A percentile compares a stretch with the other conserved stretches of the same genome.
phyloP scores from a whole-genome alignment of 2,329 filamentous ascomycete species.

The Paraphoma chrysanthemicola region DNA sequence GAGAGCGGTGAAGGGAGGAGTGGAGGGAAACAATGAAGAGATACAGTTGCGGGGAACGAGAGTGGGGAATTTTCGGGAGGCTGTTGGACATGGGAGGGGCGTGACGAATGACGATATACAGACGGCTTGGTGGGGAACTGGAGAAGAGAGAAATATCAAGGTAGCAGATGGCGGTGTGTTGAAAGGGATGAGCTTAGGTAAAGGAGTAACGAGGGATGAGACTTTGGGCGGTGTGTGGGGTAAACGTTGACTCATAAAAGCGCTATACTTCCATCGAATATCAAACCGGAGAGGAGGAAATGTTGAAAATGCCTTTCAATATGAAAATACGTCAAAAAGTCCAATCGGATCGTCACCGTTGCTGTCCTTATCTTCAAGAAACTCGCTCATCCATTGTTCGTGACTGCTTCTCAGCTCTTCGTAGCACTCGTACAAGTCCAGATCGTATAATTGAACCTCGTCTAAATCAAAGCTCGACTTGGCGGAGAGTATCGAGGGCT shows the following conservation, averaged over 20 bases:
- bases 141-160: too few relatives aligned
- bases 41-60: too few relatives aligned
- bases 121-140: too few relatives aligned
- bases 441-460: not conserved
- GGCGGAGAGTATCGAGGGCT: not conserved
- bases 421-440: not conserved
- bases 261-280: not conserved
- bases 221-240: too few relatives aligned
- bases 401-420: constrained; percentile 5
- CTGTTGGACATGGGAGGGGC: too few relatives aligned
- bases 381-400: constrained; percentile 12
- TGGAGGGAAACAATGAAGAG: not conserved
- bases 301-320: not conserved
- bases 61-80: too few relatives aligned
- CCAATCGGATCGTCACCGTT: not conserved
- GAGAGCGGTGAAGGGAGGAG: too few relatives aligned
- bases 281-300: not conserved
- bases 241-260: not conserved
- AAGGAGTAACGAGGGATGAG: too few relatives aligned
- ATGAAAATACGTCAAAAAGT: not conserved
- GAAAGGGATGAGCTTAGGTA: too few relatives aligned
- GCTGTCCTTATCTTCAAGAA: not conserved
- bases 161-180: too few relatives aligned
- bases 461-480: not conserved
- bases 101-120: too few relatives aligned